Conservation (phyloP, 78 protist genomes). For the Dictyostelium brefeldianum region DNA sequence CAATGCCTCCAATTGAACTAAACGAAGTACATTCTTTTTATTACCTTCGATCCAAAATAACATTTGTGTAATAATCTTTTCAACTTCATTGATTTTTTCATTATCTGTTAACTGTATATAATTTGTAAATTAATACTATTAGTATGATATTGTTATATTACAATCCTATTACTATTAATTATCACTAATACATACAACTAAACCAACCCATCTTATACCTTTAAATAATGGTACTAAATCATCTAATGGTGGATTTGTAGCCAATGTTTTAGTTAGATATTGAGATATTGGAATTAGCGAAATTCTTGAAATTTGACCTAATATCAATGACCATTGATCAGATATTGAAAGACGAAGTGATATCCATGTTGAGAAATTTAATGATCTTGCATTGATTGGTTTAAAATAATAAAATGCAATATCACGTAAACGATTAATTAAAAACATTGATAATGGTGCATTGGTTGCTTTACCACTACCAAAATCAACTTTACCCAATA, state of each 20-base stretch:
- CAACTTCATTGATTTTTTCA: conserved; percentile 73
- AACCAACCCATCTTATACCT: conserved; percentile 71
- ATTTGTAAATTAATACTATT: no score
- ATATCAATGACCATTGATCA: conserved; percentile 75
- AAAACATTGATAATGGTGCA: conserved; percentile 4
- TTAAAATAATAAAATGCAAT: conserved; percentile 71
- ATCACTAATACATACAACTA: conserved; percentile 22
- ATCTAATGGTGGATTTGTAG: conserved; percentile 52
- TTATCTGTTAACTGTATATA: conserved; percentile 50
- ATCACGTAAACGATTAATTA: conserved; percentile 48
- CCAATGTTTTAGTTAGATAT: conserved; percentile 17
- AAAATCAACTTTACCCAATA: conserved; percentile 53
- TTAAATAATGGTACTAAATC: conserved; percentile 60
- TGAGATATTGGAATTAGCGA: conserved; percentile 48
- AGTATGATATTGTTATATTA: no score
- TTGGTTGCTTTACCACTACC: neutral
- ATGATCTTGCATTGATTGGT: conserved; percentile 55
- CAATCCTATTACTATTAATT: no score
- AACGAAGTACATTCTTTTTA: conserved; percentile 65
- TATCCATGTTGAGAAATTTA: conserved; percentile 44
- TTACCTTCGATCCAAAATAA: conserved; percentile 64
- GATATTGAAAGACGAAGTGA: conserved; percentile 54
- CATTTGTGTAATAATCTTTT: conserved; percentile 62
- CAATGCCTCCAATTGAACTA: conserved; percentile 71
- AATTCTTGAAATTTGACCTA: conserved; percentile 71